Conservation (phyloP, 768 basidiomycete genomes). For the Cystofilobasidium bisporidii region DNA sequence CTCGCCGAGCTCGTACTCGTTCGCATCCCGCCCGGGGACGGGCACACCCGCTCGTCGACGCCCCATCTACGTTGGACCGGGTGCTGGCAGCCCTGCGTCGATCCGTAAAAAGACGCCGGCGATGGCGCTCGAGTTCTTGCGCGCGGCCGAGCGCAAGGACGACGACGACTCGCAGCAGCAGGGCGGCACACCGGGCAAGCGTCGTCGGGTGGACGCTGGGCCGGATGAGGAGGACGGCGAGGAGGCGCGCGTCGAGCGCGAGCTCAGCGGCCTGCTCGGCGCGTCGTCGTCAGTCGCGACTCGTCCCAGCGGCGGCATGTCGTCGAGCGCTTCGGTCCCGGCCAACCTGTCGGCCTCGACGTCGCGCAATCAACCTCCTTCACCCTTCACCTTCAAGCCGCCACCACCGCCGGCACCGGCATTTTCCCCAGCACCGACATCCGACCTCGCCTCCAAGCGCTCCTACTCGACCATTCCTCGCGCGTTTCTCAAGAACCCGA, state of each 20-base stretch:
- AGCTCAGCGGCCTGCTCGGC: conserved; percentile 13
- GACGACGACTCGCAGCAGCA: conserved; percentile 1
- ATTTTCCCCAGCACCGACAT: neutral
- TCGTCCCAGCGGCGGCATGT: neutral
- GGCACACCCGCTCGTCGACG: conserved; percentile 12
- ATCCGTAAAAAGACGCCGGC: conserved; percentile 13
- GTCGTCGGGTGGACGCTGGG: conserved; percentile 7
- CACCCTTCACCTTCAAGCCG: conserved; percentile 21
- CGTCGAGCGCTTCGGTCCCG: conserved; percentile 1
- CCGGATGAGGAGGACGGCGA: neutral
- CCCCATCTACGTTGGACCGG: conserved; percentile 26
- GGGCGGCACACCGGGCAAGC: conserved; percentile 20
- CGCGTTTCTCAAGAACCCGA: conserved; percentile 10
- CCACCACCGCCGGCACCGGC: neutral
- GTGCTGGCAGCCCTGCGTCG: conserved; percentile 1
- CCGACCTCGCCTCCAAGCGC: too few relatives aligned
- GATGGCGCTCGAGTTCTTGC: conserved; percentile 1
- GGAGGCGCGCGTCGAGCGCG: conserved; percentile 5
- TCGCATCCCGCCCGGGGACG: neutral
- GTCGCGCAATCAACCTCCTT: neutral
- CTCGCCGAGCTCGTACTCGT: neutral
- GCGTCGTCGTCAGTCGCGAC: too few relatives aligned
- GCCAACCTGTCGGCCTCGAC: neutral
- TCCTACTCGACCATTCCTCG: conserved; percentile 1
- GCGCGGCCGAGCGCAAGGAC: conserved; percentile 1